These are phyloP conservation scores for Ascochyta koolunga DNA, from an alignment of 2,329 filamentous ascomycete species.

Conservation along the genomic window DNA sequence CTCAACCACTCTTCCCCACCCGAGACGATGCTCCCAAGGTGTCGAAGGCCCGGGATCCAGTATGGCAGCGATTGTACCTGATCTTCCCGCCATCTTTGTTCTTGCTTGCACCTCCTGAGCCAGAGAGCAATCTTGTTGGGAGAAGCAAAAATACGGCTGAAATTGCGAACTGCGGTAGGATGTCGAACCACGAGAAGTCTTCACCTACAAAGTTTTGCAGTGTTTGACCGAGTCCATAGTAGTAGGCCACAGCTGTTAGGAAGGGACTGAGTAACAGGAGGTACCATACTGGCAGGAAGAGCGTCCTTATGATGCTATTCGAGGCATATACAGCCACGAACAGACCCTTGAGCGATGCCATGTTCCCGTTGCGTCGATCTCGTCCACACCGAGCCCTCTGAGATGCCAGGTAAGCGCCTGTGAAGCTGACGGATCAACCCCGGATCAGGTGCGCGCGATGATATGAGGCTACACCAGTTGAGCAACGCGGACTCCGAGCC, in stretches of 20 bases:
- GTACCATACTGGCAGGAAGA: conserved; percentile 46
- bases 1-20: conserved; percentile 54
- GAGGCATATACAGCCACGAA: conserved; percentile 44
- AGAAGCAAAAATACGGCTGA: conserved; percentile 34
- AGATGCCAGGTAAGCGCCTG: conserved; percentile 4
- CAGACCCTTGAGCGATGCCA: conserved; percentile 40
- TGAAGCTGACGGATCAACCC: conserved; percentile 5
- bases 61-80: conserved; percentile 61
- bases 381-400: conserved; percentile 1
- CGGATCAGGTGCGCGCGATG: conserved; percentile 7
- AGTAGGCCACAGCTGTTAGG: conserved; percentile 27
- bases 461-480: conserved; percentile 6
- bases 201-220: conserved; percentile 27
- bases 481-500: conserved; percentile 4
- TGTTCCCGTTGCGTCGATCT: conserved; percentile 19
- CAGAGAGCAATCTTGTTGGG: conserved; percentile 41
- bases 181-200: conserved; percentile 35
- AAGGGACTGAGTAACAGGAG: conserved; percentile 40
- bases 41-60: conserved; percentile 65
- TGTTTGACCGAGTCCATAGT: conserved; percentile 29
- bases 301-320: conserved; percentile 38
- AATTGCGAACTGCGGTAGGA: conserved; percentile 39
- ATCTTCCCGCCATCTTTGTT: conserved; percentile 40
- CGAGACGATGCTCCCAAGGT: conserved; percentile 58
- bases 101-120: conserved; percentile 15